phyloP scores from a whole-genome alignment of 805 yeast genomes.

The Starmerella potacharoeniae region DNA sequence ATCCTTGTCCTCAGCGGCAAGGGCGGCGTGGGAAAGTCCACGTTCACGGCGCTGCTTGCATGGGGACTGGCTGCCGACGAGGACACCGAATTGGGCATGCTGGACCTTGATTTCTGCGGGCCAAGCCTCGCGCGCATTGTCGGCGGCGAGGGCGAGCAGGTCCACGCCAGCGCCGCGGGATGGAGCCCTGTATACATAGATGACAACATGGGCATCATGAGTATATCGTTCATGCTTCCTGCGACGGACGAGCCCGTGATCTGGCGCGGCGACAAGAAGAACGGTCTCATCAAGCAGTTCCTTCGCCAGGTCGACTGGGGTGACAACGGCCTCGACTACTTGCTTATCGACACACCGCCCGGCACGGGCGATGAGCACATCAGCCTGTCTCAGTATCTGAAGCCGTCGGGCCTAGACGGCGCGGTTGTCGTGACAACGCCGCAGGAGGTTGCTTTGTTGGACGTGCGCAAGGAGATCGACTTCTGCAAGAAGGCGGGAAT shows the following conservation, averaged over 20 bases:
- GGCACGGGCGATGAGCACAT: constrained; percentile 97
- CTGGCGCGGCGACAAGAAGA: constrained; percentile 97
- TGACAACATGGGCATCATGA: constrained; percentile 90
- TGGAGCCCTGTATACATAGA: constrained; percentile 96
- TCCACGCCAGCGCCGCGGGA: constrained; percentile 83
- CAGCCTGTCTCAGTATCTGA: constrained; percentile 75
- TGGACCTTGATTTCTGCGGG: constrained; percentile 97
- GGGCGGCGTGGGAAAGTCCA: constrained; percentile 88
- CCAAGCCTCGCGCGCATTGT: constrained; percentile 93
- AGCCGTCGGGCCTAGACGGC: constrained; percentile 87
- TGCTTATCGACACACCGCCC: constrained; percentile 94
- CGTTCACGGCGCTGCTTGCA: constrained; percentile 88
- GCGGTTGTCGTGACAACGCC: constrained; percentile 94
- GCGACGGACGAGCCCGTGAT: constrained; percentile 86
- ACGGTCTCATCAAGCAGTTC: constrained; percentile 84
- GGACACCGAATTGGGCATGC: constrained; percentile 79
- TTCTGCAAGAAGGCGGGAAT: constrained; percentile 88
- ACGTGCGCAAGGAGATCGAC: constrained; percentile 91
- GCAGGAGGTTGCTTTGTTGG: constrained; percentile 90
- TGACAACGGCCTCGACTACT: constrained; percentile 44
- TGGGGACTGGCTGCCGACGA: constrained; percentile 82
- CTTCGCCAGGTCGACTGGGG: constrained; percentile 96
- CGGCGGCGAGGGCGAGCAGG: constrained; percentile 75
- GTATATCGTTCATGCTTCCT: constrained; percentile 90
- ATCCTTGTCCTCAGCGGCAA: constrained; percentile 59